Evolutionary conservation across 495 filamentous ascomycete genomes (phyloP).

Genomic region (Entonaema liquescens): DNA sequence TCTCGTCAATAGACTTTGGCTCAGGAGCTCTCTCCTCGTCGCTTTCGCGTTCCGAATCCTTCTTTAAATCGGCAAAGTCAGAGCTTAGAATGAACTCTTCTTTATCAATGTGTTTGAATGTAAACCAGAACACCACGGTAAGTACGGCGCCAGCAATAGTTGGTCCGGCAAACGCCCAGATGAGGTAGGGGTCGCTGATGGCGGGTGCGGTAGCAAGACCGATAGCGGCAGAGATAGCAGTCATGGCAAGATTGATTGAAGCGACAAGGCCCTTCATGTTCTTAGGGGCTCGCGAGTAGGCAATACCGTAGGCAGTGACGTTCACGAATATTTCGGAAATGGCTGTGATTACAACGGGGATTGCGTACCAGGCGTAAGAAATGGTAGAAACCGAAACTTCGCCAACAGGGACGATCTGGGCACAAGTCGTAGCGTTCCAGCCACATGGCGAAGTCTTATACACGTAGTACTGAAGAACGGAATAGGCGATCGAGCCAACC

Average conservation of each 20-base stretch:
- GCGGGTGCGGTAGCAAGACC: slow-evolving; percentile 65
- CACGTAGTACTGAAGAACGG: slow-evolving; percentile 76
- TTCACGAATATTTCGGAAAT: slow-evolving; percentile 74
- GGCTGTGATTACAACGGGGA: slow-evolving; percentile 60
- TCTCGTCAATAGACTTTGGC: slow-evolving; percentile 47
- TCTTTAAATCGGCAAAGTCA: slow-evolving; percentile 48
- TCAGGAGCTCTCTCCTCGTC: slow-evolving; percentile 48
- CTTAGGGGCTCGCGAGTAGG: slow-evolving; percentile 71
- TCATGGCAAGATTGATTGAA: slow-evolving; percentile 39
- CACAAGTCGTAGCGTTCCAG: slow-evolving; percentile 53
- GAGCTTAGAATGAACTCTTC: slow-evolving; percentile 56
- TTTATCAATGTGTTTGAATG: slow-evolving; percentile 55
- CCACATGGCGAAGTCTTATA: slow-evolving; percentile 65
- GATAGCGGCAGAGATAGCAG: slow-evolving; percentile 61
- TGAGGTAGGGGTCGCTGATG: slow-evolving; percentile 66
- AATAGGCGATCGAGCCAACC: slow-evolving; percentile 66
- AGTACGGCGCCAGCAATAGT: slow-evolving; percentile 54
- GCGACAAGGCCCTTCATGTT: slow-evolving; percentile 62
- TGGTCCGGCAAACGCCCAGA: slow-evolving; percentile 62
- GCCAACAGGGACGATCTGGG: slow-evolving; percentile 45
- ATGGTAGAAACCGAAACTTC: slow-evolving; percentile 56
- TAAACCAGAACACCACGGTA: slow-evolving; percentile 58
- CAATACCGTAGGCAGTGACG: slow-evolving; percentile 74
- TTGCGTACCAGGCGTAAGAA: slow-evolving; percentile 53
- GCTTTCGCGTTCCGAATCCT: slow-evolving; percentile 51